A percentile compares a stretch with the other conserved stretches of the same genome.
Conservation (phyloP, 2,329 filamentous ascomycete genomes). For the Tricladium varicosporioides region DNA sequence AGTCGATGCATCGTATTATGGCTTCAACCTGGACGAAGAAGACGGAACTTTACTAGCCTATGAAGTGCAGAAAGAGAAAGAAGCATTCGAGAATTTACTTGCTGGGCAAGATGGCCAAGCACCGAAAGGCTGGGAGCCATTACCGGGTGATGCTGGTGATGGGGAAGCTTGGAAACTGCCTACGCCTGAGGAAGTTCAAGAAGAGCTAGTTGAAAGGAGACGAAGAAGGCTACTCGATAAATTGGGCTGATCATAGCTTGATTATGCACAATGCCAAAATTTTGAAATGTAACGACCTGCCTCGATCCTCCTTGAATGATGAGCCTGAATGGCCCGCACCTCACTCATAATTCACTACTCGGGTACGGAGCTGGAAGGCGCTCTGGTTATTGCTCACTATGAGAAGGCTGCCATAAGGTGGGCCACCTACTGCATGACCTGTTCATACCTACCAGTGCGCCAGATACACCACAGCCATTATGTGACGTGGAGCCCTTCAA, state of each 20-base stretch:
- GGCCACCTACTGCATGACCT: too few relatives aligned
- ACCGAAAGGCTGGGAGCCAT: conserved; percentile 73
- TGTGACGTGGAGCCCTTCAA: too few relatives aligned
- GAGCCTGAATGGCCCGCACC: too few relatives aligned
- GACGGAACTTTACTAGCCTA: conserved; percentile 77
- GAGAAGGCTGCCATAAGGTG: too few relatives aligned
- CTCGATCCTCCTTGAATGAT: too few relatives aligned
- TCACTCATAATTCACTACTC: too few relatives aligned
- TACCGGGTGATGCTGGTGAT: conserved; percentile 85
- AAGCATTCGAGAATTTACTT: conserved; percentile 70
- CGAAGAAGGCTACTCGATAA: conserved; percentile 83
- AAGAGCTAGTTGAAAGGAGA: conserved; percentile 85
- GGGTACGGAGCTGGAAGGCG: too few relatives aligned
- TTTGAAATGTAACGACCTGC: too few relatives aligned
- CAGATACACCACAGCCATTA: too few relatives aligned
- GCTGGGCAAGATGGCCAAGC: conserved; percentile 54
- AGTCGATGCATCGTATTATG: conserved; percentile 94
- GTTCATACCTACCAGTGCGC: too few relatives aligned
- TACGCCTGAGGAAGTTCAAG: conserved; percentile 87
- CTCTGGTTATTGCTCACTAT: too few relatives aligned
- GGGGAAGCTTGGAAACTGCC: conserved; percentile 81
- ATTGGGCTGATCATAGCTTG: conserved; percentile 28
- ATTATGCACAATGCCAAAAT: too few relatives aligned
- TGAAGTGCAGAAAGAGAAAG: conserved; percentile 79
- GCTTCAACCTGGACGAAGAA: conserved; percentile 90